These are phyloP conservation scores for Lobosporangium transversale DNA, from an alignment of 192 early-diverging fungal species.

Conservation along the genomic window DNA sequence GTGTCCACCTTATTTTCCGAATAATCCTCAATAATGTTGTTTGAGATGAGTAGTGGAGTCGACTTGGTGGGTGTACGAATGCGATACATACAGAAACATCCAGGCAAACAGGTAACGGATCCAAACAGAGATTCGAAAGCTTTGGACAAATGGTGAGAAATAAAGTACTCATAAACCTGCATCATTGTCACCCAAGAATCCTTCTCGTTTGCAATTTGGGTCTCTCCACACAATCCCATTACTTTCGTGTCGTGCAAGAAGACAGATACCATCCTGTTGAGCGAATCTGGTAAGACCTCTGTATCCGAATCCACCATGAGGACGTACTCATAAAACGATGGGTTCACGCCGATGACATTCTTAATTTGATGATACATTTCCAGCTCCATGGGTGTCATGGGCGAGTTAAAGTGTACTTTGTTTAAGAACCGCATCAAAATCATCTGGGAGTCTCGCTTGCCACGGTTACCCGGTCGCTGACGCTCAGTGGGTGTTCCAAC, in stretches of 20 bases:
- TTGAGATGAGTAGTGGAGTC: constrained; percentile 89
- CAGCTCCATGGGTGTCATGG: constrained; percentile 96
- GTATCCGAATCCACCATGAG: constrained; percentile 99
- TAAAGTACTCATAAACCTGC: constrained; percentile 99
- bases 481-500: constrained; percentile 89
- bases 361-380: constrained; percentile 99
- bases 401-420: constrained; percentile 92
- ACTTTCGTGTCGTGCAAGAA: constrained; percentile 93
- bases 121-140: constrained; percentile 98
- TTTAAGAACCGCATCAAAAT: constrained; percentile 98
- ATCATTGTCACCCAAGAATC: constrained; percentile 97
- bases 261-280: constrained; percentile 91
- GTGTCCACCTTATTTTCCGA: constrained; percentile 95
- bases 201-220: constrained; percentile 91
- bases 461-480: constrained; percentile 92
- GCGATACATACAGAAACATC: constrained; percentile 99
- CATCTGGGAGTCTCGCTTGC: constrained; percentile 99
- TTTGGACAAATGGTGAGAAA: constrained; percentile 96
- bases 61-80: constrained; percentile 90
- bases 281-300: constrained; percentile 86
- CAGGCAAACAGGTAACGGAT: constrained; percentile 96
- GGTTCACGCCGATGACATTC: constrained; percentile 97
- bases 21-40: constrained; percentile 92
- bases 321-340: constrained; percentile 94
- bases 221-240: constrained; percentile 97